A percentile compares a stretch with the other conserved stretches of the same genome.
These are phyloP conservation scores for Grosmannia huntii DNA, from an alignment of 2,329 filamentous ascomycete genomes.

Conservation along the genomic window DNA sequence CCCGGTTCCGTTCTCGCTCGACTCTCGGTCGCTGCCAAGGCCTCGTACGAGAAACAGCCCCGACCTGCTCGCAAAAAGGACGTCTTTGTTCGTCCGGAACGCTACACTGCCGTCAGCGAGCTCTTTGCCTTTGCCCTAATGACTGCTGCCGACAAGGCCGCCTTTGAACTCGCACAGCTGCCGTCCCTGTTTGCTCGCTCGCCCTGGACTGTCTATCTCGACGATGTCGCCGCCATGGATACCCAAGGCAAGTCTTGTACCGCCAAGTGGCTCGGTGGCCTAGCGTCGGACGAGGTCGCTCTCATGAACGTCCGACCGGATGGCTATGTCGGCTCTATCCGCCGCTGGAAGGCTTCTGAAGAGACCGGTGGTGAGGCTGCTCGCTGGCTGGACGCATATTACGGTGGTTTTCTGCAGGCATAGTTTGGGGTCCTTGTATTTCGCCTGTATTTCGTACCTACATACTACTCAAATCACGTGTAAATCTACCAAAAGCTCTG, in stretches of 20 bases:
- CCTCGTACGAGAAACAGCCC: constrained; percentile 48
- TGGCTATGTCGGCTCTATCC: constrained; percentile 56
- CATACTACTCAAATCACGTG: too few species aligned
- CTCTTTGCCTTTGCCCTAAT: constrained; percentile 58
- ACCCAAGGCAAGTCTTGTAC: constrained; percentile 41
- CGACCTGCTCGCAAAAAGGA: constrained; percentile 45
- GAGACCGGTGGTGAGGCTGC: constrained; percentile 37
- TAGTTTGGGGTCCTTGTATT: too few species aligned
- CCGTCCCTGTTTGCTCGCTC: constrained; percentile 48
- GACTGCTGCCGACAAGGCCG: constrained; percentile 47
- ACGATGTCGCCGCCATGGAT: constrained; percentile 45
- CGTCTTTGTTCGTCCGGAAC: constrained; percentile 51
- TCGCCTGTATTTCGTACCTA: too few species aligned
- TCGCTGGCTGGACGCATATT: constrained; percentile 40
- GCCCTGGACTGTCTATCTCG: constrained; percentile 60
- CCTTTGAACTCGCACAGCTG: constrained; percentile 52
- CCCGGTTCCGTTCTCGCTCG: constrained; percentile 41
- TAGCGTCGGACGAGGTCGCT: constrained; percentile 42
- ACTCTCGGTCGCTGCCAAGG: constrained; percentile 42
- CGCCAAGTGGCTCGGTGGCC: constrained; percentile 54
- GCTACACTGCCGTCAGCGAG: constrained; percentile 56
- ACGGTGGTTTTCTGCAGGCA: constrained; percentile 36
- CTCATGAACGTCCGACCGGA: constrained; percentile 59
- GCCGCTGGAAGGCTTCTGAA: constrained; percentile 34
- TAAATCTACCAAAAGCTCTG: too few species aligned